These are phyloP conservation scores for Camelina hispida DNA, from an alignment of 345 rosid species.

Conservation along the genomic window DNA sequence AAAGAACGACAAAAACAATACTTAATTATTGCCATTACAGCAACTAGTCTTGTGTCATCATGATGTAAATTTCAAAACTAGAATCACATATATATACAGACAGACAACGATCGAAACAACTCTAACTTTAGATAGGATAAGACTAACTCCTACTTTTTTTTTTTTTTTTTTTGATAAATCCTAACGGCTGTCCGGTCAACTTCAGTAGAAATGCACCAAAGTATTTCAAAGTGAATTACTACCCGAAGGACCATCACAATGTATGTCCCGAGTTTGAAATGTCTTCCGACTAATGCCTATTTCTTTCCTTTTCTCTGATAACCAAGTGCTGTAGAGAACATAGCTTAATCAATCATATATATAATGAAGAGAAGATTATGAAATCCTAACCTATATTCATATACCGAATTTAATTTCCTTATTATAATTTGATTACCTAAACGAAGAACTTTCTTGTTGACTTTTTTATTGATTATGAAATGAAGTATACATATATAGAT, in stretches of 20 bases:
- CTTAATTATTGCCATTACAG: background rate
- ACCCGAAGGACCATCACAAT: too few species aligned
- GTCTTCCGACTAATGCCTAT: too few species aligned
- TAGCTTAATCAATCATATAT: background rate
- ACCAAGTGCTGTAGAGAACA: background rate
- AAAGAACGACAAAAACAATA: background rate
- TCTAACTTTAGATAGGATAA: constrained; percentile 16
- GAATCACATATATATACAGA: constrained; percentile 11
- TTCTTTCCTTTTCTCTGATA: background rate
- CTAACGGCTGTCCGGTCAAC: too few species aligned
- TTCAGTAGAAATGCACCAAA: too few species aligned
- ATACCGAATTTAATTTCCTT: too few species aligned
- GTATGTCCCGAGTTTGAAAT: too few species aligned
- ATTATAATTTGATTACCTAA: too few species aligned
- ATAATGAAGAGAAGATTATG: background rate
- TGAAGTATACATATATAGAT: too few species aligned
- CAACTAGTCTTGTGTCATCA: background rate
- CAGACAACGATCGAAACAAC: constrained; percentile 8
- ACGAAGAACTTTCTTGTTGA: too few species aligned
- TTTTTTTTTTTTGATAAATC: background rate
- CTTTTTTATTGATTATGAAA: too few species aligned
- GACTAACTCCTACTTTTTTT: constrained; percentile 33
- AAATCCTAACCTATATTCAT: background rate
- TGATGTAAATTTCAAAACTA: background rate
- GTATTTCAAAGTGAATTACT: too few species aligned